Base-by-base conservation (phyloP, 257 asterid species). In the Nicotiana sylvestris region DNA sequence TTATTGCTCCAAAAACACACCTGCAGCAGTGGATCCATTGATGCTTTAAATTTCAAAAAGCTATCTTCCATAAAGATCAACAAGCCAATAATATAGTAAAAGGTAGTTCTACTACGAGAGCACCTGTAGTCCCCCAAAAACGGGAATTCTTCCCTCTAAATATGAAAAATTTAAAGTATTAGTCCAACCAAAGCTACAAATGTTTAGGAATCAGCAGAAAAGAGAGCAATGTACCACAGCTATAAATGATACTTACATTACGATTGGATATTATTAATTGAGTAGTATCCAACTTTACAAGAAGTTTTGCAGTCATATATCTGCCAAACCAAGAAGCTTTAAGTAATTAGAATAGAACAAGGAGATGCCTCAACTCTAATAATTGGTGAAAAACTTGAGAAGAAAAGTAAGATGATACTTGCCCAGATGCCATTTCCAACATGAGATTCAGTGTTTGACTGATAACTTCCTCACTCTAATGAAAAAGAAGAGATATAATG, bases 351-450 rank as follows among this genome's bases (percentile, higher is more conserved):
- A 49, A 49, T 29, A 49, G 27, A 72, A 5, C 43, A 37, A 74
- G 16, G 43, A 74, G 25, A 74, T 15, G 80, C 43, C 2, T 74
- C 62, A 74, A 15, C 51, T 74, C 25, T 15, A 74, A 74, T 74
- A 27, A 74, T 49, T 7, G 51, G 39, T n/a, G 15, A 74, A 49
- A 27, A 0, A 27, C n/a, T 82, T 77, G 56, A 58, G 85, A 64
- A 61, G n/a, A n/a, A 81, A 32, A 55, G 78, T 2, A 85, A 77
- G 35, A 39, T 87, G 80, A 69, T 69, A 87, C 95, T 80, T 85
- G 93, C 99, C 99, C 99, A 83, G 99, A 91, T 58, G 99, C 97
- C 88, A 96, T 92, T 89, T 94, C 99, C 90, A 92, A 88, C 90
- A 96, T 93, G 86, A 96, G 90, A 85, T 93, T 94, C 88, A 96